A percentile compares a stretch with the other conserved stretches of the same genome.
phyloP scores from a whole-genome alignment of 257 asterid genomes.

The Solanum habrochaites region DNA sequence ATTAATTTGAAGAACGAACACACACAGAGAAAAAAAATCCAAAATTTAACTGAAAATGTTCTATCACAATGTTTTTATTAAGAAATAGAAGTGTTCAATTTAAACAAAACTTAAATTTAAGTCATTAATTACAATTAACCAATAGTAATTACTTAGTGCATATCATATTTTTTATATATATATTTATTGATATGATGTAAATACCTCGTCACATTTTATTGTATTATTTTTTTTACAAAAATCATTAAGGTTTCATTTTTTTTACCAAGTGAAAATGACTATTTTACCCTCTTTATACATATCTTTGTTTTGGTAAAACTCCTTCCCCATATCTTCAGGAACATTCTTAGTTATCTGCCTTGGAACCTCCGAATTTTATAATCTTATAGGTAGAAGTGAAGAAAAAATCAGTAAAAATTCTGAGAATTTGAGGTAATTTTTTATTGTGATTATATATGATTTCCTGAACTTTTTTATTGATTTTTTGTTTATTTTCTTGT shows the following conservation, averaged over 20 bases:
- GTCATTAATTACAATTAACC: neutral
- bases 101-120: too few species aligned
- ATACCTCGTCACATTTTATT: too few species aligned
- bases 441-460: neutral
- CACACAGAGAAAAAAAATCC: too few species aligned
- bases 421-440: neutral
- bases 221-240: too few species aligned
- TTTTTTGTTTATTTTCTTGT: neutral
- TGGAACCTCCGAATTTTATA: neutral
- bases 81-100: neutral
- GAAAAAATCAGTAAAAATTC: neutral
- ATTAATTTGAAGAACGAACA: too few species aligned
- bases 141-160: neutral
- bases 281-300: neutral
- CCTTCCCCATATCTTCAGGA: neutral
- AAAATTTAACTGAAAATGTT: too few species aligned
- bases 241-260: too few species aligned
- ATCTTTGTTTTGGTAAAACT: neutral
- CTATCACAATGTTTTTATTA: too few species aligned
- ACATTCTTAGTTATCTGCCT: neutral
- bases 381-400: neutral
- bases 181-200: neutral
- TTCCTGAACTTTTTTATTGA: neutral
- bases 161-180: too few species aligned
- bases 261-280: neutral